phyloP scores from a whole-genome alignment of 2,329 filamentous ascomycete species.

The Exserohilum rostratum region DNA sequence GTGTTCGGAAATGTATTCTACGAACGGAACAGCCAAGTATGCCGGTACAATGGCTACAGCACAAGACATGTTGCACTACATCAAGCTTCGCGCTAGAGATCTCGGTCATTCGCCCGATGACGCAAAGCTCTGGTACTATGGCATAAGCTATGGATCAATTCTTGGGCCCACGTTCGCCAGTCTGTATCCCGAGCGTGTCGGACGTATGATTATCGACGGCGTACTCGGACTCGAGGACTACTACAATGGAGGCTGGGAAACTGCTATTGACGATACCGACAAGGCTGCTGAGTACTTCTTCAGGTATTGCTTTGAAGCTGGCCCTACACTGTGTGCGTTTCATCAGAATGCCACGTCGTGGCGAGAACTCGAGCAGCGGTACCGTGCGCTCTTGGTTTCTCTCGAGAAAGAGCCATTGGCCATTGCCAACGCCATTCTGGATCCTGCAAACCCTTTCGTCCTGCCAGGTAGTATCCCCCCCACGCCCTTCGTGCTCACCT shows the following conservation, averaged over 20 bases:
- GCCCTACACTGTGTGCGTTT: conserved; percentile 31
- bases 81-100: conserved; percentile 25
- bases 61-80: conserved; percentile 39
- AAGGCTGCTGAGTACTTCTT: conserved; percentile 61
- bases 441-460: background rate
- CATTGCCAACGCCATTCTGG: background rate
- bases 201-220: conserved; percentile 52
- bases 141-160: conserved; percentile 55
- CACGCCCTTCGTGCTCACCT: background rate
- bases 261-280: conserved; percentile 60
- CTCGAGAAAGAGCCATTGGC: background rate
- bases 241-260: conserved; percentile 46
- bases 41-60: conserved; percentile 39
- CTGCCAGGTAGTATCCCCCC: background rate
- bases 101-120: conserved; percentile 27
- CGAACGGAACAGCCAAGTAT: conserved; percentile 34
- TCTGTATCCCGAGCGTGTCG: conserved; percentile 53
- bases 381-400: conserved; percentile 1
- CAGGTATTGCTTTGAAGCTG: conserved; percentile 59
- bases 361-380: conserved; percentile 21
- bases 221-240: conserved; percentile 54
- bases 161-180: conserved; percentile 56
- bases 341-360: conserved; percentile 21
- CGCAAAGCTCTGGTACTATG: conserved; percentile 47
- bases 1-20: conserved; percentile 20